Percentiles rank a stretch among this genome's conserved stretches.
phyloP scores from a whole-genome alignment of 2,329 filamentous ascomycete species.

The Penicillium decumbens region DNA sequence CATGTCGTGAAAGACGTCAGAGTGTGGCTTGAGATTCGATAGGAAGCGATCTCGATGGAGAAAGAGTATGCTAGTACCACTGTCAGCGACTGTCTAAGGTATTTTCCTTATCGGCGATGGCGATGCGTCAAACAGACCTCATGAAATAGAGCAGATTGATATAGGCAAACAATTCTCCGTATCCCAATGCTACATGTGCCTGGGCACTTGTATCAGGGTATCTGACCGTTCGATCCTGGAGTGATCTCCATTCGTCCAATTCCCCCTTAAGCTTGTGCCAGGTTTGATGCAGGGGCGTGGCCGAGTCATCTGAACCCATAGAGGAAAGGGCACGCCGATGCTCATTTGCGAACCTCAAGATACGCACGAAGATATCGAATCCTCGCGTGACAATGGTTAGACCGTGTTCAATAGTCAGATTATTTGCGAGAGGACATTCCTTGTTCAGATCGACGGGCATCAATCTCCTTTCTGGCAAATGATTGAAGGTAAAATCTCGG shows the following conservation, averaged over 20 bases:
- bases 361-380: slow-evolving; percentile 37
- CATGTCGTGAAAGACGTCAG: slow-evolving; percentile 21
- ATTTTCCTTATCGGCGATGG: not conserved
- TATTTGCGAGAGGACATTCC: slow-evolving; percentile 16
- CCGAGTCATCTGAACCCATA: slow-evolving; percentile 13
- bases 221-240: slow-evolving; percentile 33
- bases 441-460: slow-evolving; percentile 31
- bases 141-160: slow-evolving; percentile 38
- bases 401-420: slow-evolving; percentile 32
- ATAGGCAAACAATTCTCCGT: slow-evolving; percentile 37
- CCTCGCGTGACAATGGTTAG: slow-evolving; percentile 35
- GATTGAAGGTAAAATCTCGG: slow-evolving; percentile 35
- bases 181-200: slow-evolving; percentile 34
- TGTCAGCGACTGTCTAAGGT: not conserved
- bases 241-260: slow-evolving; percentile 33
- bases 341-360: slow-evolving; percentile 36
- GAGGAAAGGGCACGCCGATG: slow-evolving; percentile 29
- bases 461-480: slow-evolving; percentile 19
- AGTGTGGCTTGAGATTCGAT: slow-evolving; percentile 28
- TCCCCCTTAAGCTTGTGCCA: slow-evolving; percentile 32
- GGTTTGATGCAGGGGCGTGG: slow-evolving; percentile 17
- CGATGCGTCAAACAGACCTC: slow-evolving; percentile 22
- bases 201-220: slow-evolving; percentile 34
- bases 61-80: slow-evolving; percentile 28
- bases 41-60: slow-evolving; percentile 34